phyloP scores from a whole-genome alignment of 441 rosid species.

The Croton laevigatus region DNA sequence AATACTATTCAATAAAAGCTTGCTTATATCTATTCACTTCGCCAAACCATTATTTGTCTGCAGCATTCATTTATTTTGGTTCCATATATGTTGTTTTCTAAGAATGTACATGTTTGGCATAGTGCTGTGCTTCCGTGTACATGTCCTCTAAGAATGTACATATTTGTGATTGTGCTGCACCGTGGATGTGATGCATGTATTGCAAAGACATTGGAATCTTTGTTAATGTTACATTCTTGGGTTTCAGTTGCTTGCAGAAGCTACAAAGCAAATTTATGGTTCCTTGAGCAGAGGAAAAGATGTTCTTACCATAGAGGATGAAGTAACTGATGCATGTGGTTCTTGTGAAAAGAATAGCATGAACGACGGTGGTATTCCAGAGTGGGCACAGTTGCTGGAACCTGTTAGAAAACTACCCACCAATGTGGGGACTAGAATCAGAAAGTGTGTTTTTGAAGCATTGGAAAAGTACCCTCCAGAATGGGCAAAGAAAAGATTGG shows the following conservation, averaged over 20 bases:
- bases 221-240: constrained; percentile 27
- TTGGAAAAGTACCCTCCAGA: constrained; percentile 51
- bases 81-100: not conserved
- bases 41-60: not conserved
- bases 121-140: too few relatives aligned
- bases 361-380: constrained; percentile 40
- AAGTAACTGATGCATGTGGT: constrained; percentile 42
- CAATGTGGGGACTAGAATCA: constrained; percentile 63
- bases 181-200: too few relatives aligned
- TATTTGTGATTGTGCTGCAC: not conserved
- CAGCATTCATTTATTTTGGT: not conserved
- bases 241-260: constrained; percentile 64
- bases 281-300: constrained; percentile 50
- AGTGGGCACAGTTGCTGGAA: constrained; percentile 49
- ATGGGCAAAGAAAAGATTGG: constrained; percentile 48
- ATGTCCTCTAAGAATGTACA: too few relatives aligned
- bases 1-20: constrained; percentile 12
- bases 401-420: constrained; percentile 60
- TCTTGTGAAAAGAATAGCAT: constrained; percentile 42
- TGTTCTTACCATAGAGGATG: constrained; percentile 38
- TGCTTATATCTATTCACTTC: not conserved
- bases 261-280: constrained; percentile 49
- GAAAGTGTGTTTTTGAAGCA: constrained; percentile 51
- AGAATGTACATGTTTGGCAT: not conserved
- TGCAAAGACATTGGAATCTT: not conserved